These are phyloP conservation scores for Inga laurina DNA, from an alignment of 306 rosid genomes.

Conservation along the genomic window DNA sequence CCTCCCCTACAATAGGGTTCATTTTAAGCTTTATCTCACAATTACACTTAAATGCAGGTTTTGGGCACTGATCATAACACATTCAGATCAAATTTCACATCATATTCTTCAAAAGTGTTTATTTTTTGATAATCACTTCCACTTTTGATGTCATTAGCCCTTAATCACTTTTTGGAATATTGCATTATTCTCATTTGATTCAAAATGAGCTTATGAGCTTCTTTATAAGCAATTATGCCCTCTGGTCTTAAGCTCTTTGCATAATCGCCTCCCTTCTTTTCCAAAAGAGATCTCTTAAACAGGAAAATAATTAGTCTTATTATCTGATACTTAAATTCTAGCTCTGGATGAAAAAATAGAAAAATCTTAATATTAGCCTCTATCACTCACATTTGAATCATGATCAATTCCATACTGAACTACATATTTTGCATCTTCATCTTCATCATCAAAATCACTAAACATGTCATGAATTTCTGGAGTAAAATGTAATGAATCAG, in stretches of 20 bases:
- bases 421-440: slow-evolving; percentile 60
- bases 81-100: no score
- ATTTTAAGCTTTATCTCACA: no score
- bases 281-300: slow-evolving; percentile 44
- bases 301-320: background rate
- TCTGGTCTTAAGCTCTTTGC: slow-evolving; percentile 31
- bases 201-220: slow-evolving; percentile 30
- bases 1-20: no score
- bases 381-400: slow-evolving; percentile 74
- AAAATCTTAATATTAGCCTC: slow-evolving; percentile 22
- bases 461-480: slow-evolving; percentile 89
- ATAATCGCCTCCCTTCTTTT: slow-evolving; percentile 47
- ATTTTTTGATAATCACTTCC: no score
- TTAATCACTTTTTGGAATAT: no score
- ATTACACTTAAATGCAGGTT: no score
- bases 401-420: slow-evolving; percentile 67
- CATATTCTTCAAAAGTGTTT: no score
- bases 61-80: no score
- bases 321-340: background rate
- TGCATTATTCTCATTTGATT: no score
- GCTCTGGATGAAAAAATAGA: slow-evolving; percentile 4
- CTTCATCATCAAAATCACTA: slow-evolving; percentile 96
- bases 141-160: no score
- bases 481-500: slow-evolving; percentile 44
- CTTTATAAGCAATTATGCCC: slow-evolving; percentile 74